Conservation (phyloP, 2,329 filamentous ascomycete species). For the Cryphonectria carpinicola region DNA sequence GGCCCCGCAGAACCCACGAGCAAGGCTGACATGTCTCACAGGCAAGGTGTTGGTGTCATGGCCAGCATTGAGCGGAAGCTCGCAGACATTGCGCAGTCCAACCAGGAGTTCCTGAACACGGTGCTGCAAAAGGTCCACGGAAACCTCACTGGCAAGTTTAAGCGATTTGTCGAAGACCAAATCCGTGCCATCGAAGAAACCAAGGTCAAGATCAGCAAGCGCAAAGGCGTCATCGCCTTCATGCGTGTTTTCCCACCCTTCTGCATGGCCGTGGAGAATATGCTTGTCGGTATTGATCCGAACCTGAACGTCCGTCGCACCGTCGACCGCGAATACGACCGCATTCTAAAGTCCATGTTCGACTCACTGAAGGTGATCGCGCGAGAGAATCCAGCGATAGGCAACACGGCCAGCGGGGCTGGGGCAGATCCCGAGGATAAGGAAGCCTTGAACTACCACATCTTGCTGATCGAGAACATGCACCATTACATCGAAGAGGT, state of each 20-base stretch:
- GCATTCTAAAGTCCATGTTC: conserved; percentile 94
- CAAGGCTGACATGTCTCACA: conserved; percentile 40
- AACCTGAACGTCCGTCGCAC: conserved; percentile 70
- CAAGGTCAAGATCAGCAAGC: conserved; percentile 98
- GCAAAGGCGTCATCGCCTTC: conserved; percentile 94
- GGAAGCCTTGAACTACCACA: conserved; percentile 95
- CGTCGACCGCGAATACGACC: conserved; percentile 85
- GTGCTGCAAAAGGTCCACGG: conserved; percentile 79
- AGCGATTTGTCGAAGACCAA: conserved; percentile 91
- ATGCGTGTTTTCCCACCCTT: conserved; percentile 93
- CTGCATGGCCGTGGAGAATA: conserved; percentile 80
- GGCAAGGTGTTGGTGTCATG: conserved; percentile 87
- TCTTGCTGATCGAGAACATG: conserved; percentile 98
- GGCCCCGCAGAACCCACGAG: neutral
- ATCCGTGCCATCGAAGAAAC: conserved; percentile 96
- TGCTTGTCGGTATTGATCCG: conserved; percentile 65
- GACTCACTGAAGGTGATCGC: conserved; percentile 96
- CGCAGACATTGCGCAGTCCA: conserved; percentile 80
- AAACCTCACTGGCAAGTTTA: conserved; percentile 75
- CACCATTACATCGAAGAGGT: conserved; percentile 96
- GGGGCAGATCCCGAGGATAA: conserved; percentile 78
- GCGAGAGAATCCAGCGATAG: conserved; percentile 62
- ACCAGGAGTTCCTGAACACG: conserved; percentile 85
- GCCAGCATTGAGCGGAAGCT: conserved; percentile 80
- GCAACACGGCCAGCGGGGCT: conserved; percentile 39